Evolutionary conservation across 352 stramenopile genomes (phyloP), one percentile per base, ranked within the genome.

Genomic region (Globisporangium acanthophoron): DNA sequence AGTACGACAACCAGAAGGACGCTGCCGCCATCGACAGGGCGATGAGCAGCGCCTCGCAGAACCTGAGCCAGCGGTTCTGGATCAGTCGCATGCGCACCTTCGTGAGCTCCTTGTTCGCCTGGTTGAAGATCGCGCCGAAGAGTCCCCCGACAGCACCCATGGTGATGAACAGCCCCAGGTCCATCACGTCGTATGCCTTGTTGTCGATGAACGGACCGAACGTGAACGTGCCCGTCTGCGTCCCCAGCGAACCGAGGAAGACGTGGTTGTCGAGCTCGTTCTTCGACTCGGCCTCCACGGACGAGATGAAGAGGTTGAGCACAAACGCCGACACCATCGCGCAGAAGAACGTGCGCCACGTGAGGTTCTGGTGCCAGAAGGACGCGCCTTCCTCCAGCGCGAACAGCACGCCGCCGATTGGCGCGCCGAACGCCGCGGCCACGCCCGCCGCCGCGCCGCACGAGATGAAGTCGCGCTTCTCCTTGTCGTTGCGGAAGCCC

Each of bases 281-380:
- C 5, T 69, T 67, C 46, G 64, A 62, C 12, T 73, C 78, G 9
- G 71, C 70, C 54, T 92, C 77, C 62, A 85, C 78, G 58, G 89
- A 82, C 13, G 85, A 92, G 59, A 92, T 85, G 67, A 92, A 91
- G 52, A 93, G 80, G 65, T 96, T 92, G 41, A 96, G 74, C 37
- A 87, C 78, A 50, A 94, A 94, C 1, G 85, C 84, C 31, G 81
- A 91, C 20, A 94, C 78, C 91, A 99, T 98, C 13, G 96, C 93
- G 69, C 94, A 98, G 65, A 99, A 98, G 63, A 99, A 98, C 7
- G 90, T 96, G 49, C 96, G 78, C 97, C 97, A 99, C 20, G 97
- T 99, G 18, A 99, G 79, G 64, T 97, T 97, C 52, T 97, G 97
- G 46, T 96, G 96, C 96, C 96, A 99, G 76, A 98, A 99, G 12